These are phyloP conservation scores for Rutstroemia sp. DNA, from an alignment of 2,329 filamentous ascomycete genomes.

Conservation along the genomic window DNA sequence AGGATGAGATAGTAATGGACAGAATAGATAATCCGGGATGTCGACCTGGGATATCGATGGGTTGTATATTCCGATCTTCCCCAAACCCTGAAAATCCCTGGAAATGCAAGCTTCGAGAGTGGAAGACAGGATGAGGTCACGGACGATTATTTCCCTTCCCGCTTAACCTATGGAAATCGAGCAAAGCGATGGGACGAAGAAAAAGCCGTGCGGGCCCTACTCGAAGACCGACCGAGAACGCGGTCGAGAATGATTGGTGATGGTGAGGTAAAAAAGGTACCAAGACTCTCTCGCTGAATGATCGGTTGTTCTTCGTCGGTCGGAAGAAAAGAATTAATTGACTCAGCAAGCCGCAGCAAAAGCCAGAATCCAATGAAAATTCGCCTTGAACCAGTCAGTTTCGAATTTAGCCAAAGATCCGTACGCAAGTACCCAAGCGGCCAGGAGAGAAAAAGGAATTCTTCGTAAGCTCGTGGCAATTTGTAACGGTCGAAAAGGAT, in stretches of 20 bases:
- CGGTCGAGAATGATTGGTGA: not conserved
- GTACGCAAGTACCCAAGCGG: too few species aligned
- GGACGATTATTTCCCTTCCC: not conserved
- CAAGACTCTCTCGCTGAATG: too few species aligned
- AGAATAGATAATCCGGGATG: not conserved
- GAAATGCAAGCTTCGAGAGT: not conserved
- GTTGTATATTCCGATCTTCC: not conserved
- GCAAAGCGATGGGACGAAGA: not conserved
- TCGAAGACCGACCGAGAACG: too few species aligned
- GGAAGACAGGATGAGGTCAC: constrained; percentile 3
- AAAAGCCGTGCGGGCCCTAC: not conserved
- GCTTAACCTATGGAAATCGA: not conserved
- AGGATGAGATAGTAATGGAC: not conserved
- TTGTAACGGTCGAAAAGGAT: not conserved
- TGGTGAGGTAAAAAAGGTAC: not conserved
- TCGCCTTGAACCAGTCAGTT: not conserved
- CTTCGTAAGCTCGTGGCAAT: constrained; percentile 6
- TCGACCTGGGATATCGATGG: not conserved
- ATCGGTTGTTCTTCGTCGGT: not conserved
- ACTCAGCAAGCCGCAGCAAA: constrained; percentile 6
- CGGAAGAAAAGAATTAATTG: not conserved
- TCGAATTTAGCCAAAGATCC: not conserved
- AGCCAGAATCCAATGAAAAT: not conserved
- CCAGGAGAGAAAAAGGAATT: not conserved
- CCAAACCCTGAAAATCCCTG: not conserved